phyloP scores from a whole-genome alignment of 306 rosid genomes.

The Quercus engelmannii region DNA sequence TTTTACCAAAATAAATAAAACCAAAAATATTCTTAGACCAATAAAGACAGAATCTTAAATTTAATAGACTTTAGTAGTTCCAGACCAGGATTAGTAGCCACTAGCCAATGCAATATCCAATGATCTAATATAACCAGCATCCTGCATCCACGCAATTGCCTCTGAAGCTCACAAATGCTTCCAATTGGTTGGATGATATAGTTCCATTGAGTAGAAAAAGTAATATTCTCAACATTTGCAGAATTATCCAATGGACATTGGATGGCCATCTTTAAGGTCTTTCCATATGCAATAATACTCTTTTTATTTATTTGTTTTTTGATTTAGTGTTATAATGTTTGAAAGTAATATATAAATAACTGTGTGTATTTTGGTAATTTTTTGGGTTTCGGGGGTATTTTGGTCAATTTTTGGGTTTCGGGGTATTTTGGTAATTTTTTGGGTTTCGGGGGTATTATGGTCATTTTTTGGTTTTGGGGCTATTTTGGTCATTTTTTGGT shows the following conservation, averaged over 20 bases:
- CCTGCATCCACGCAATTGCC: slow-evolving; percentile 9
- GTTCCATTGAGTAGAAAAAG: background rate
- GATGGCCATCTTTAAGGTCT: background rate
- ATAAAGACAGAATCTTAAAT: background rate
- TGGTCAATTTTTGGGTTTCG: too few species aligned
- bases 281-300: background rate
- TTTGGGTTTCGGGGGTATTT: too few species aligned
- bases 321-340: too few species aligned
- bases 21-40: background rate
- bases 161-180: slow-evolving; percentile 7
- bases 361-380: too few species aligned
- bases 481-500: too few species aligned
- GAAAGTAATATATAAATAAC: too few species aligned
- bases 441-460: too few species aligned
- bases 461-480: too few species aligned
- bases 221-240: background rate
- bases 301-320: too few species aligned
- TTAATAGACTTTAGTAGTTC: background rate
- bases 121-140: slow-evolving; percentile 10
- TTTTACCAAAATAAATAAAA: background rate
- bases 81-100: slow-evolving; percentile 1
- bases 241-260: background rate
- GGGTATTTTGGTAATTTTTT: too few species aligned
- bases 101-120: slow-evolving; percentile 6
- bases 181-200: background rate